Evolutionary conservation across 169 alveolate genomes (phyloP), one percentile per base, ranked within the genome.

Genomic region (Eimeria brunetti): DNA sequence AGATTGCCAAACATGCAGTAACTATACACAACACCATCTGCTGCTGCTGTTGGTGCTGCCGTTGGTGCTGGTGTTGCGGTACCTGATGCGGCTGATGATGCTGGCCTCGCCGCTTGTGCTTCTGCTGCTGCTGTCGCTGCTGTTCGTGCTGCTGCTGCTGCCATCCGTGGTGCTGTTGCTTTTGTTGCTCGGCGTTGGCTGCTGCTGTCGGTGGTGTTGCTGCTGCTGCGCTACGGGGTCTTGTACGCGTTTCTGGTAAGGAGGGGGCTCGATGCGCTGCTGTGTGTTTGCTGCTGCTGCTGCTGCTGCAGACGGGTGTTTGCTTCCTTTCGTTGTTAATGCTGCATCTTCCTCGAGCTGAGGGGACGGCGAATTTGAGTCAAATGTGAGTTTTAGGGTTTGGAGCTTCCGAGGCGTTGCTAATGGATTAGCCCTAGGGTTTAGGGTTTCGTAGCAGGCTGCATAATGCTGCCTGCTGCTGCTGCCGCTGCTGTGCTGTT

Each of bases 341-440:
- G 46, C 64, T 80, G 64, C 89, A 80, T 49, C 69, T 80, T 49
- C 89, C 89, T 24, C 64, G 53, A 2, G 71, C 89, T 4, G 89
- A 80, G 71, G 71, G 49, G 9, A n/a, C 69, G 12, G 89, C 71
- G 46, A 44, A 80, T 49, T 4, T 20, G 9, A 11, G 89, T 7
- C 89, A 80, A 51, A 44, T 22, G 89, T 80, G 53, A 44, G 89
- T 2, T 67, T 67, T 67, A 67, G 78, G 78, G 78, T 67, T 67
- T 67, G 27, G 44, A 41, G 78, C 4, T 67, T 67, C n/a, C n/a
- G n/a, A n/a, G n/a, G n/a, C n/a, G n/a, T n/a, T n/a, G n/a, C n/a
- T n/a, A n/a, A n/a, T n/a, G n/a, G n/a, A n/a, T n/a, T n/a, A n/a
- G n/a, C n/a, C n/a, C n/a, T n/a, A 20, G 44, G 78, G 78, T 20